A percentile compares a stretch with the other conserved stretches of the same genome.
Conservation (phyloP, 768 basidiomycete genomes). For the Tricholoma saponaceum region DNA sequence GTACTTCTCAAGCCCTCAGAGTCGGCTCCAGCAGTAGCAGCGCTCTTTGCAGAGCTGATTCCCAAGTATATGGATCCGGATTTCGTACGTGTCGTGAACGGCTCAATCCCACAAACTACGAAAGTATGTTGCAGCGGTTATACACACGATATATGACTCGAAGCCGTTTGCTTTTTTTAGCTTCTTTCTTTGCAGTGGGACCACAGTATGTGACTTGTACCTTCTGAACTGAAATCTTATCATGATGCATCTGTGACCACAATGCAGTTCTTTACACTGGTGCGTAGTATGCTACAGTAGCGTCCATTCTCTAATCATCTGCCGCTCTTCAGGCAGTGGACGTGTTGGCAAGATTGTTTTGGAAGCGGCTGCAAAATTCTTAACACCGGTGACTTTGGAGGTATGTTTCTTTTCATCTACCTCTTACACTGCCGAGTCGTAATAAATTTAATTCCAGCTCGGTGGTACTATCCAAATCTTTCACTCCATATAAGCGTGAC, state of each 20-base stretch:
- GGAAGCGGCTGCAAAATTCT: constrained; percentile 68
- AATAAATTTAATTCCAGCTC: constrained; percentile 33
- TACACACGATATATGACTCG: background rate
- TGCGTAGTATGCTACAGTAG: constrained; percentile 13
- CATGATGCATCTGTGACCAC: background rate
- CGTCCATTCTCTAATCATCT: background rate
- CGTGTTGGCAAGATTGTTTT: constrained; percentile 67
- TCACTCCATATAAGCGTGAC: background rate
- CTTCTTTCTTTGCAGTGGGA: constrained; percentile 71
- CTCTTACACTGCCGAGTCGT: background rate
- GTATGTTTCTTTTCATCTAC: constrained; percentile 9
- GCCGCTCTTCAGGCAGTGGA: constrained; percentile 44
- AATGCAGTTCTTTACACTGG: constrained; percentile 62
- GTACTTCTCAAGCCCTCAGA: constrained; percentile 78
- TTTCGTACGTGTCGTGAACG: constrained; percentile 65
- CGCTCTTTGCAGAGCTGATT: constrained; percentile 62
- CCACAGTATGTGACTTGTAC: constrained; percentile 32
- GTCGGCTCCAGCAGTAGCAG: constrained; percentile 46
- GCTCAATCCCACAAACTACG: constrained; percentile 60
- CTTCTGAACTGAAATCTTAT: background rate
- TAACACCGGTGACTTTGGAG: constrained; percentile 62
- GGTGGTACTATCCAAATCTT: constrained; percentile 26
- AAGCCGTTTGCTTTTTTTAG: constrained; percentile 26
- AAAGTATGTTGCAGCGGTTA: constrained; percentile 27
- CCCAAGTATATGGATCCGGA: constrained; percentile 73